Evolutionary conservation across 176 grass and related monocot genomes (phyloP), one percentile per base, ranked within the genome.

Genomic region (Phoenix dactylifera): DNA sequence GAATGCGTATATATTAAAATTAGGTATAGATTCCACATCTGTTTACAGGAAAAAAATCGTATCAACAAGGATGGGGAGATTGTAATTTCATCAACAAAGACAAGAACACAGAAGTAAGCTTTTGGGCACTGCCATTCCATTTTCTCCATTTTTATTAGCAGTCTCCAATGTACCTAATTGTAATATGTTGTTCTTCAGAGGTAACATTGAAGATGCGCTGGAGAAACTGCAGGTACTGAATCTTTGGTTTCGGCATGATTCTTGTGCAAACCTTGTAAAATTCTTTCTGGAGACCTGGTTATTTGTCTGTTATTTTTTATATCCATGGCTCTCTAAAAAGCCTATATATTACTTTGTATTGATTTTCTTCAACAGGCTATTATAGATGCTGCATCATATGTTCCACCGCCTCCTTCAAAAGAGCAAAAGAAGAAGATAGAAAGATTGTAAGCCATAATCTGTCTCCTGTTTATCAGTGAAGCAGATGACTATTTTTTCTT

Each of bases 1-100:
- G 35, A 9, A 44, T 44, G 35, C 2, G 0, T 44, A 44, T 1
- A 12, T 44, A 44, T 44, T 44, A 44, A 44, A 44, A 14, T 44
- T 44, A 44, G 10, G 10, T 44, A 44, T 12, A 44, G 35, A 44
- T 44, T 44, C 35, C 35, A 44, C 35, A 44, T 44, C 17, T 55
- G 44, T 60, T 72, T 56, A 71, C 84, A 92, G 93, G 93, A 92
- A 81, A 92, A 98, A 69, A 98, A 92, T 58, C 72, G 87, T 62
- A 92, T 98, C 66, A 98, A 98, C 72, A 98, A 88, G 67, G 62
- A 81, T 57, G 93, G 84, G 3, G 93, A 98, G 68, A 84, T 98
- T 79, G 84, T 98, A 51, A 92, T 98, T 16, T 89, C 79, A 75
- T 92, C 93, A 78, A 98, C 87, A n/a, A 98, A 88, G 83, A 92